Evolutionary conservation across 2,329 filamentous ascomycete species (phyloP), one percentile per base, ranked within the genome.

Genomic region (Hypoxylon sp.): DNA sequence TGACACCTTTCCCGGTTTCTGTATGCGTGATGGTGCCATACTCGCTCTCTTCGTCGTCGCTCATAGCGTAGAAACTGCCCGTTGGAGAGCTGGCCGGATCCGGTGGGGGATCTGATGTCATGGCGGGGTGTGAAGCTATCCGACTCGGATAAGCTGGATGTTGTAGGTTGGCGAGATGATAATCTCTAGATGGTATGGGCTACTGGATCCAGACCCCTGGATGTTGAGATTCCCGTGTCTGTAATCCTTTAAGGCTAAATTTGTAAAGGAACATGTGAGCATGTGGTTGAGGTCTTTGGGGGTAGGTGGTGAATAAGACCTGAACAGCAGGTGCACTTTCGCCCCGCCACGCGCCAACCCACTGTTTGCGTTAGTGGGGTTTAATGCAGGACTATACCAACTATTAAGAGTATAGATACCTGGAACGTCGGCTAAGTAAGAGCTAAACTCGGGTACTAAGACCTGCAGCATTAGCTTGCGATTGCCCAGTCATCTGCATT

Each of bases 11-110:
- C 0, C 92, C 92, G 2, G 89, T 90, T 72, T 88, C 88, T 3
- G 89, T 88, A 77, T 97, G 93, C 3, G 93, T 92, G 76, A 99
- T 94, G 17, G 94, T 98, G 79, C 97, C 93, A 83, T 99, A 99
- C 48, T 93, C 96, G 73, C 92, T 92, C 81, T 98, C 96, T 71
- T 97, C 94, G 77, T 97, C 94, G 83, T 99, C 97, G 80, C 93
- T 97, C 86, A 98, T 86, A 77, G 95, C 95, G 84, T 97, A 98
- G 84, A 95, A 96, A 76, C 94, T 97, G 57, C 91, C 93, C 2
- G 92, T 88, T 1, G 94, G 94, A 37, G 94, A 98, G 13, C 89
- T 74, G 55, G 85, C 76, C 59, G 81, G 81, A 39, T 74, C 80
- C 58, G 74, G 74, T 33, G 70, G 70, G 35, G 74, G 71, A 61